A percentile compares a stretch with the other conserved stretches of the same genome.
phyloP scores from a whole-genome alignment of 495 filamentous ascomycete genomes.

The Penicillium riverlandense region DNA sequence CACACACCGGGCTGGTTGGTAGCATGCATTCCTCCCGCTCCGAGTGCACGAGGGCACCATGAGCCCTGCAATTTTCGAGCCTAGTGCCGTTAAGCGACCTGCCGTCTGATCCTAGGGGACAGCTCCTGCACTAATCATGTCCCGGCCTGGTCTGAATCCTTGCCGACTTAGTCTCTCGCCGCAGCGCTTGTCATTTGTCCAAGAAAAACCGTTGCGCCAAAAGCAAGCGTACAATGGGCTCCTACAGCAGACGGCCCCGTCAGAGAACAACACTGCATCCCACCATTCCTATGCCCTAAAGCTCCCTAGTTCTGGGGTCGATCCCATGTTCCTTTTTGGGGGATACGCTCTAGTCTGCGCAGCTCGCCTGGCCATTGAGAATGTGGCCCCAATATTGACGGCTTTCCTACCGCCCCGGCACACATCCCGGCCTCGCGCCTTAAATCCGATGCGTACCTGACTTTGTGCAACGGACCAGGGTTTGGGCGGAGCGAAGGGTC shows the following conservation, averaged over 20 bases:
- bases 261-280: slow-evolving; percentile 16
- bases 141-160: slow-evolving; percentile 10
- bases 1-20: no score
- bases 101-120: slow-evolving; percentile 15
- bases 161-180: slow-evolving; percentile 12
- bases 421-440: background rate
- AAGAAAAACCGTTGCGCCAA: slow-evolving; percentile 36
- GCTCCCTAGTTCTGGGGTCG: background rate
- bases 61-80: background rate
- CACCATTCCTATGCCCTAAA: slow-evolving; percentile 11
- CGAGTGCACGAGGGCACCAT: no score
- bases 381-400: no score
- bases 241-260: slow-evolving; percentile 32
- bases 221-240: slow-evolving; percentile 13
- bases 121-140: slow-evolving; percentile 11
- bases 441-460: slow-evolving; percentile 9
- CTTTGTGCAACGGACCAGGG: slow-evolving; percentile 5
- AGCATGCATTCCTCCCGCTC: slow-evolving; percentile 1
- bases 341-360: background rate
- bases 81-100: slow-evolving; percentile 14
- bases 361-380: no score
- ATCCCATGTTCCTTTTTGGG: background rate
- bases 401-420: no score
- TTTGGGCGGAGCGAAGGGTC: background rate
- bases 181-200: slow-evolving; percentile 15